These are phyloP conservation scores for Neophaeococcomyces mojaviensis DNA, from an alignment of 2,329 filamentous ascomycete genomes.

Conservation along the genomic window DNA sequence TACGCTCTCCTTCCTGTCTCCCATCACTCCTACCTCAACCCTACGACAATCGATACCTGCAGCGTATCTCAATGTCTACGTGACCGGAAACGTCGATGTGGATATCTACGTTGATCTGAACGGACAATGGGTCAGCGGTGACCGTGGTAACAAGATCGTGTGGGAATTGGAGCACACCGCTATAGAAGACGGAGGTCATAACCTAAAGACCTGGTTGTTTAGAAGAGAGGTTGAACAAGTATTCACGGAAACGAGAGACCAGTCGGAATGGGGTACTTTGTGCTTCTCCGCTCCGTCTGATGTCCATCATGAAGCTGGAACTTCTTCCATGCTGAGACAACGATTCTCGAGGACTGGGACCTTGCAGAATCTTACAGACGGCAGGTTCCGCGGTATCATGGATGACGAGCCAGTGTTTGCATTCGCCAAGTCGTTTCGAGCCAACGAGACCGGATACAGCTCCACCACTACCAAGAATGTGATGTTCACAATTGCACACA, in stretches of 20 bases:
- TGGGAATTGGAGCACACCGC: constrained; percentile 56
- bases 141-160: constrained; percentile 59
- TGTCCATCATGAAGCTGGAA: constrained; percentile 63
- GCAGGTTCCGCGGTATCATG: constrained; percentile 61
- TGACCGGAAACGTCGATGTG: constrained; percentile 58
- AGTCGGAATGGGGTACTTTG: constrained; percentile 75
- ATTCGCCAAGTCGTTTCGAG: constrained; percentile 59
- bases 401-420: constrained; percentile 77
- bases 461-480: constrained; percentile 44
- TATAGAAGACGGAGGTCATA: constrained; percentile 29
- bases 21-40: constrained; percentile 73
- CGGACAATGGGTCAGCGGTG: constrained; percentile 75
- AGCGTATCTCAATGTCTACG: constrained; percentile 65
- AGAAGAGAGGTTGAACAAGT: constrained; percentile 48
- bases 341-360: constrained; percentile 61
- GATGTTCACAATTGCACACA: constrained; percentile 64
- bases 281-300: constrained; percentile 66
- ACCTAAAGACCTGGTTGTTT: constrained; percentile 38
- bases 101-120: constrained; percentile 62
- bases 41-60: constrained; percentile 76
- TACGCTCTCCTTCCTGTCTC: constrained; percentile 61
- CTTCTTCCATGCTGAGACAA: constrained; percentile 57
- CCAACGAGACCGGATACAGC: constrained; percentile 30
- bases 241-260: constrained; percentile 66
- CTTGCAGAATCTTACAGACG: constrained; percentile 60